Evolutionary conservation across 441 rosid species (phyloP).

Genomic region (Populus hybrid): DNA sequence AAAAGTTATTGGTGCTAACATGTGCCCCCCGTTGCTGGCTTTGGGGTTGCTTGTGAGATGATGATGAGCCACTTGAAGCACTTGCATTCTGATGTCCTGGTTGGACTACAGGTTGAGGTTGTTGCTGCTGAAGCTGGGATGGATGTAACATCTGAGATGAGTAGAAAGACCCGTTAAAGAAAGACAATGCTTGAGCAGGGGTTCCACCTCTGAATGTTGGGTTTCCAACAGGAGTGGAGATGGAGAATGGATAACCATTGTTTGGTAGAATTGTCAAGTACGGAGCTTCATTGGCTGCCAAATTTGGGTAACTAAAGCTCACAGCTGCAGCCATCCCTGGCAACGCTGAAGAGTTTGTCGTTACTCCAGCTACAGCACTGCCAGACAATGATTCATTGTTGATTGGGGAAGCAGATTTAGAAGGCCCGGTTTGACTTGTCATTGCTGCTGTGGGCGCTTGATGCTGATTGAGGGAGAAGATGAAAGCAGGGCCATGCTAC

Average conservation of each 20-base stretch:
- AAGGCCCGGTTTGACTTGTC: constrained; percentile 29
- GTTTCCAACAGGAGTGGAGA: constrained; percentile 63
- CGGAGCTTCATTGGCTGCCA: constrained; percentile 62
- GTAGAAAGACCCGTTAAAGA: constrained; percentile 69
- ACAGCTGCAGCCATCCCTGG: constrained; percentile 47
- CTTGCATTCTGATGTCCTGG: constrained; percentile 53
- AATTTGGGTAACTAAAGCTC: constrained; percentile 68
- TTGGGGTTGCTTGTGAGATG: constrained; percentile 67
- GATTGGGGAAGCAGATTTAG: constrained; percentile 29
- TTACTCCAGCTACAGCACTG: constrained; percentile 27
- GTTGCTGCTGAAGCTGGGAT: constrained; percentile 58
- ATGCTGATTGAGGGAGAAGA: constrained; percentile 76
- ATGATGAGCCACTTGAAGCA: constrained; percentile 55
- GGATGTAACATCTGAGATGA: constrained; percentile 77
- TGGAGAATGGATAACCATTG: constrained; percentile 56
- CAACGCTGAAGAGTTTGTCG: constrained; percentile 35
- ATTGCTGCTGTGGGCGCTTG: constrained; percentile 42
- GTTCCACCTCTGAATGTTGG: constrained; percentile 57
- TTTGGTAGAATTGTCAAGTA: constrained; percentile 74
- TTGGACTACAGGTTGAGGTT: constrained; percentile 40
- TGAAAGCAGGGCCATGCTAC: constrained; percentile 71
- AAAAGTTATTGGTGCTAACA: constrained; percentile 32
- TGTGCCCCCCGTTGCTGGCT: constrained; percentile 51
- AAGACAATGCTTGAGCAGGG: constrained; percentile 52
- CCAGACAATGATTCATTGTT: constrained; percentile 28